Percentiles rank a stretch among this genome's conserved stretches.
Evolutionary conservation across 305 asterid genomes (phyloP).

Genomic region (Fraxinus sp.): DNA sequence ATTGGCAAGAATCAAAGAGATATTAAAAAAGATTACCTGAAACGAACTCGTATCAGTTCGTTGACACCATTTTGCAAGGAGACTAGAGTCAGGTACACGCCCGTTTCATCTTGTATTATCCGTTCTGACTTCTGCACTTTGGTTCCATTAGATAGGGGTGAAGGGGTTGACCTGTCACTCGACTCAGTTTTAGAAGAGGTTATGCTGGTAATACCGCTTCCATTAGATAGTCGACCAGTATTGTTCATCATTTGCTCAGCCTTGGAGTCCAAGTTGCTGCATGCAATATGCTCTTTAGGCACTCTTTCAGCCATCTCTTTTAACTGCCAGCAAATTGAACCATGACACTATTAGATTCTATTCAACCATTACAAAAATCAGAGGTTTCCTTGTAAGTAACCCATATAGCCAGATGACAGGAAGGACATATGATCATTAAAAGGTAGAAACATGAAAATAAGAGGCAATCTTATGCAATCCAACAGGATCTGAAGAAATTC

Average conservation of each 20-base stretch:
- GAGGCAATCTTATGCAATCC: neutral
- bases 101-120: constrained; percentile 69
- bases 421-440: neutral
- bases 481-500: neutral
- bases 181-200: constrained; percentile 44
- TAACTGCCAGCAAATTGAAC: constrained; percentile 46
- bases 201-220: constrained; percentile 35
- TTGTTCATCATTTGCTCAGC: constrained; percentile 31
- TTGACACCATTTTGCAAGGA: constrained; percentile 59
- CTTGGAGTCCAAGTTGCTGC: constrained; percentile 28
- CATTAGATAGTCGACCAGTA: constrained; percentile 37
- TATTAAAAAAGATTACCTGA: constrained; percentile 52
- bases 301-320: constrained; percentile 58
- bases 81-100: constrained; percentile 68
- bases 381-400: neutral
- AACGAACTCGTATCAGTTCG: constrained; percentile 81
- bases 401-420: neutral
- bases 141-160: constrained; percentile 39
- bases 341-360: constrained; percentile 7
- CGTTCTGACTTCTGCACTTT: constrained; percentile 54
- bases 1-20: neutral
- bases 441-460: neutral
- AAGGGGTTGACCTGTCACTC: constrained; percentile 35
- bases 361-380: neutral
- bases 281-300: constrained; percentile 36